Percentiles rank a stretch among this genome's conserved stretches.
Conservation (phyloP, 768 basidiomycete species). For the Melanogaster broomeanus region DNA sequence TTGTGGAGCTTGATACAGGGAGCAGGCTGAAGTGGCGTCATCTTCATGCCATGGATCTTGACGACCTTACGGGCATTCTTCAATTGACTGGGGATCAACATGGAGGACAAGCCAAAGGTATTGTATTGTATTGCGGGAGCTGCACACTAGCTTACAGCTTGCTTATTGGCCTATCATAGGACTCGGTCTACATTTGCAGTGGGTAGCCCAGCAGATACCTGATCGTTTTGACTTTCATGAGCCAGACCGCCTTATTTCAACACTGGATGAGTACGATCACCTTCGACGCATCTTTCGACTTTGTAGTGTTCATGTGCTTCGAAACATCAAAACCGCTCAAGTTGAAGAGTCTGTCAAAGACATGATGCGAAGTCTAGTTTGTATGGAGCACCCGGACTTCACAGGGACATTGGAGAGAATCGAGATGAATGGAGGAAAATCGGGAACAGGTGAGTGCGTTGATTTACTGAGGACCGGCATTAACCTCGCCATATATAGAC, state of each 20-base stretch:
- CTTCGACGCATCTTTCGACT: constrained; percentile 19
- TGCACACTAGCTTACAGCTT: not conserved
- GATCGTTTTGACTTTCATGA: constrained; percentile 21
- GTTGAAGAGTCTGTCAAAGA: constrained; percentile 9
- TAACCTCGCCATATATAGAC: not conserved
- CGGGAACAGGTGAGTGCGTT: constrained; percentile 14
- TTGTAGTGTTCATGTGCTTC: constrained; percentile 17
- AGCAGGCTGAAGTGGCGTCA: constrained; percentile 19
- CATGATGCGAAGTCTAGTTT: constrained; percentile 25
- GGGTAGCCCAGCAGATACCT: not conserved
- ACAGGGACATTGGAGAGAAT: constrained; percentile 17
- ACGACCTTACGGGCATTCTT: constrained; percentile 17
- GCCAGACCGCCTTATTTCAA: constrained; percentile 4
- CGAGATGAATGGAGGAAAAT: constrained; percentile 14
- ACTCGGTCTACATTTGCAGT: constrained; percentile 24
- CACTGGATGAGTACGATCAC: constrained; percentile 23
- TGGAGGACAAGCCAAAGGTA: not conserved
- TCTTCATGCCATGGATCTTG: constrained; percentile 11
- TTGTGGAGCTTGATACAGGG: constrained; percentile 25
- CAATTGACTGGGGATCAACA: constrained; percentile 14
- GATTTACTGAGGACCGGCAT: not conserved
- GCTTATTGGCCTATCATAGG: not conserved
- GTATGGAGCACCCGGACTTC: constrained; percentile 23
- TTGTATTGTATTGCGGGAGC: not conserved
- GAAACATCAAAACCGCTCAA: constrained; percentile 17